Evolutionary conservation across 208 protist genomes (phyloP).

Genomic region (Leishmania braziliensis): DNA sequence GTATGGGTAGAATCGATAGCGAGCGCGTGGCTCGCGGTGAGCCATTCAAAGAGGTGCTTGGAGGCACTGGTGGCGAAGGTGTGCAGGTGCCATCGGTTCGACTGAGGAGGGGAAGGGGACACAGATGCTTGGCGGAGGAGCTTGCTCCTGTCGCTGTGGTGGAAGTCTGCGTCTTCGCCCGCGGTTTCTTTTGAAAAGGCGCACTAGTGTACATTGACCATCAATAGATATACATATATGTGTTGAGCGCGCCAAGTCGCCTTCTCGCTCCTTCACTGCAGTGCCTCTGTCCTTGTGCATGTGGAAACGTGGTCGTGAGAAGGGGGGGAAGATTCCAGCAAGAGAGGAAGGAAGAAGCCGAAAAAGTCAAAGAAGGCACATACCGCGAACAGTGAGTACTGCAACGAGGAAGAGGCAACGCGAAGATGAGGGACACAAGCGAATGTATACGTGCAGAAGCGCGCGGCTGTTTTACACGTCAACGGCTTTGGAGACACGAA

Average conservation of each 20-base stretch:
- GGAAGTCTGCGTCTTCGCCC: not conserved
- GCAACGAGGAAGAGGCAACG: not conserved
- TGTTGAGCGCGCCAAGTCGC: not conserved
- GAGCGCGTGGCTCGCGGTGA: not conserved
- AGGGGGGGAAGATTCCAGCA: not conserved
- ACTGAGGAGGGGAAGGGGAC: slow-evolving; percentile 1
- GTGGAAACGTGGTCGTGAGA: not conserved
- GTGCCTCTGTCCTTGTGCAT: not conserved
- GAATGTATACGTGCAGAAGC: not conserved
- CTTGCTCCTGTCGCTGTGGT: not conserved
- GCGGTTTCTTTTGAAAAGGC: slow-evolving; percentile 4
- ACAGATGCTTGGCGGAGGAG: slow-evolving; percentile 2
- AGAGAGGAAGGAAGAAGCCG: not conserved
- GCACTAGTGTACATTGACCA: slow-evolving; percentile 22
- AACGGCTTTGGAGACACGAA: not conserved
- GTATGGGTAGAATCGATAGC: slow-evolving; percentile 1
- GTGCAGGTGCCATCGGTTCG: not conserved
- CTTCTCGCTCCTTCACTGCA: not conserved
- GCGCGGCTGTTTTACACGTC: not conserved
- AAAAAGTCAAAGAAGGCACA: not conserved
- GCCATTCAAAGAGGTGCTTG: not conserved
- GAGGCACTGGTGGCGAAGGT: not conserved
- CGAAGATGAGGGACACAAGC: not conserved
- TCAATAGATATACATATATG: slow-evolving; percentile 6
- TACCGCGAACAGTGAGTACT: not conserved